These are phyloP conservation scores for Juglanconis sp. DNA, from an alignment of 2,329 filamentous ascomycete species.

Conservation along the genomic window DNA sequence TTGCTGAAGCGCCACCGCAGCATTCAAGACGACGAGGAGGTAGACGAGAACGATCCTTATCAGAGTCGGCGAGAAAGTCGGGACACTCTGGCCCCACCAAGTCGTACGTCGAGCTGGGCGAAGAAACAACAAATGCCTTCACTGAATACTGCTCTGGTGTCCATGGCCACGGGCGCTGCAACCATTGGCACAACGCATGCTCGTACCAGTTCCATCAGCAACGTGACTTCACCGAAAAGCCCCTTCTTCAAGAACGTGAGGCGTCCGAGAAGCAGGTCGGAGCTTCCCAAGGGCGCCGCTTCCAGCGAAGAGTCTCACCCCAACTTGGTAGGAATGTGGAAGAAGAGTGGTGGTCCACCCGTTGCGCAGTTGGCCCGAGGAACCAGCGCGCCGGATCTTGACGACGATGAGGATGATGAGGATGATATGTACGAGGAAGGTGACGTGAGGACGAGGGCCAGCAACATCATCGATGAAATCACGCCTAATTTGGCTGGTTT, in stretches of 20 bases:
- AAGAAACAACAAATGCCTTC: conserved; percentile 51
- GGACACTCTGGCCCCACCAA: conserved; percentile 49
- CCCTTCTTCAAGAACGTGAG: conserved; percentile 45
- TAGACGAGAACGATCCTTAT: conserved; percentile 26
- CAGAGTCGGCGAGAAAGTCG: conserved; percentile 37
- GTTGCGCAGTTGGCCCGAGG: conserved; percentile 44
- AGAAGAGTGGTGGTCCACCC: conserved; percentile 51
- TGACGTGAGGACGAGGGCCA: conserved; percentile 59
- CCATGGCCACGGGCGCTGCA: conserved; percentile 52
- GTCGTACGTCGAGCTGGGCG: conserved; percentile 50
- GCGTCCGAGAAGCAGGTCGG: conserved; percentile 55
- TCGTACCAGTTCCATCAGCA: conserved; percentile 59
- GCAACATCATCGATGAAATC: conserved; percentile 63
- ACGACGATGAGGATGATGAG: conserved; percentile 44
- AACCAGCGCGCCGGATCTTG: conserved; percentile 26
- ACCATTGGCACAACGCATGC: conserved; percentile 56
- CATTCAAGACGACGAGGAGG: conserved; percentile 33
- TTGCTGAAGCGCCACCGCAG: conserved; percentile 47
- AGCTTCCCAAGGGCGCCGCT: conserved; percentile 39
- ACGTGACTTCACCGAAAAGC: conserved; percentile 51
- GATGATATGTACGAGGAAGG: conserved; percentile 54
- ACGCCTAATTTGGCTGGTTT: conserved; percentile 75
- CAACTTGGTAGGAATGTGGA: conserved; percentile 49
- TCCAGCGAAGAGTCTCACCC: conserved; percentile 36
- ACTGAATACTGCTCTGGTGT: conserved; percentile 57